Conservation (phyloP, 176 grass and related monocot species). For the Sorghum bicolor region DNA sequence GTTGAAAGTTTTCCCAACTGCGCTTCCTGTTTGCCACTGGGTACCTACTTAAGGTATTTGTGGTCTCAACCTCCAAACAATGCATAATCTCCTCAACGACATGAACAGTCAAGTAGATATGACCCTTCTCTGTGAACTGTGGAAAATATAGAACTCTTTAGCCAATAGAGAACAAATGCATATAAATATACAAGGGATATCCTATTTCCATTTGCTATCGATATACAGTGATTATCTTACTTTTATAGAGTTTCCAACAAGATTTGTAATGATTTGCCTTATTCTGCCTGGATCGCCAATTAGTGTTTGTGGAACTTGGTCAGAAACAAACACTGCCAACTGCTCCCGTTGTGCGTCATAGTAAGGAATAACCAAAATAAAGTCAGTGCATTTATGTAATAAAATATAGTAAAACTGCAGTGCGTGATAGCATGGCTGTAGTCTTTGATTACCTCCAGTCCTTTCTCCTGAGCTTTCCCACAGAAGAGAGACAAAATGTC, state of each 20-base stretch:
- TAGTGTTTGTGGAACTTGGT: slow-evolving; percentile 82
- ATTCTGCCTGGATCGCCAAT: slow-evolving; percentile 85
- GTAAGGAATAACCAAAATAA: slow-evolving; percentile 5
- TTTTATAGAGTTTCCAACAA: slow-evolving; percentile 95
- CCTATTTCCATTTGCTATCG: slow-evolving; percentile 8
- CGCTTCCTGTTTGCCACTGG: slow-evolving; percentile 50
- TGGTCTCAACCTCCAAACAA: slow-evolving; percentile 51
- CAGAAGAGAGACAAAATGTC: slow-evolving; percentile 93
- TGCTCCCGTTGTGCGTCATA: slow-evolving; percentile 18
- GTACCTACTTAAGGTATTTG: slow-evolving; percentile 74
- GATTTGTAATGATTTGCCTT: slow-evolving; percentile 98
- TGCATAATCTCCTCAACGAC: slow-evolving; percentile 60
- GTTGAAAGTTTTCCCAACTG: slow-evolving; percentile 72
- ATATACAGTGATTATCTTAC: slow-evolving; percentile 46
- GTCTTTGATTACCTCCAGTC: slow-evolving; percentile 69
- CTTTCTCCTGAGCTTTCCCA: slow-evolving; percentile 96
- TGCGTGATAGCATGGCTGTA: not conserved
- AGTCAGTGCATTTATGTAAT: slow-evolving; percentile 23
- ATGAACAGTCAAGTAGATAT: slow-evolving; percentile 98
- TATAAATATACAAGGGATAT: not conserved
- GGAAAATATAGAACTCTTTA: slow-evolving; percentile 27
- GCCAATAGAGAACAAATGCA: slow-evolving; percentile 9
- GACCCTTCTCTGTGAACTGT: slow-evolving; percentile 93
- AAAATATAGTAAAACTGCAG: slow-evolving; percentile 26
- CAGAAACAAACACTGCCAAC: slow-evolving; percentile 90